Evolutionary conservation across 192 early-diverging fungal species (phyloP).

Genomic region (Entomortierella lignicola): DNA sequence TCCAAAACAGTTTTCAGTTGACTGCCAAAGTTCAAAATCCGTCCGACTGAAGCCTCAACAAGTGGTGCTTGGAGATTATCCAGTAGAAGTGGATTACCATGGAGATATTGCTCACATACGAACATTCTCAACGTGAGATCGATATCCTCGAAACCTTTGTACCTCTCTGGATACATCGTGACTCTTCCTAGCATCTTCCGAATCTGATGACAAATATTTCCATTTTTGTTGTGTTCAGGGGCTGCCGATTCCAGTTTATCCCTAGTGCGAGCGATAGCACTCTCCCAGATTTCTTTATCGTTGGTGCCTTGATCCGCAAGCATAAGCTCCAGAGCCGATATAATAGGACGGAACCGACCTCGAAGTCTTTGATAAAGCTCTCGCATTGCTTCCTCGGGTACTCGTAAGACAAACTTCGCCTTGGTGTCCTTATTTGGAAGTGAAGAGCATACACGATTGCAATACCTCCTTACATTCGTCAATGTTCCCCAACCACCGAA

Average conservation of each 20-base stretch:
- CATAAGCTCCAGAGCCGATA: constrained; percentile 2
- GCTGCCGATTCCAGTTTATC: constrained; percentile 12
- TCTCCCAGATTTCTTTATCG: background rate
- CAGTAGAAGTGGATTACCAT: constrained; percentile 17
- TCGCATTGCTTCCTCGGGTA: constrained; percentile 1
- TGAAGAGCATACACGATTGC: constrained; percentile 7
- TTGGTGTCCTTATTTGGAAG: constrained; percentile 3
- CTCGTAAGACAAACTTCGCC: background rate
- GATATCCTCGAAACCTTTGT: constrained; percentile 18
- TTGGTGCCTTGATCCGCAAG: background rate
- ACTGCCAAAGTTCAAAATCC: constrained; percentile 1
- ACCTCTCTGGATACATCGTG: background rate
- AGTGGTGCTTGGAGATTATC: constrained; percentile 2
- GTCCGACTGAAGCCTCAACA: constrained; percentile 28
- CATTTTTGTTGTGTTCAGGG: background rate
- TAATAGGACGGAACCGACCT: constrained; percentile 26
- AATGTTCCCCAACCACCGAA: constrained; percentile 13
- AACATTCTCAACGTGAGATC: constrained; percentile 9
- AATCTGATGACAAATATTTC: constrained; percentile 28
- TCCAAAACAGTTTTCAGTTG: constrained; percentile 4
- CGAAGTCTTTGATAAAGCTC: constrained; percentile 14
- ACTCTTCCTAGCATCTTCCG: constrained; percentile 20
- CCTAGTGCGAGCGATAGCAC: constrained; percentile 16
- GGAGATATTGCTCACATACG: constrained; percentile 14
- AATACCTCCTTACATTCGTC: background rate